Evolutionary conservation across 176 grass and related monocot genomes (phyloP).

Genomic region (Lolium multiflorum): DNA sequence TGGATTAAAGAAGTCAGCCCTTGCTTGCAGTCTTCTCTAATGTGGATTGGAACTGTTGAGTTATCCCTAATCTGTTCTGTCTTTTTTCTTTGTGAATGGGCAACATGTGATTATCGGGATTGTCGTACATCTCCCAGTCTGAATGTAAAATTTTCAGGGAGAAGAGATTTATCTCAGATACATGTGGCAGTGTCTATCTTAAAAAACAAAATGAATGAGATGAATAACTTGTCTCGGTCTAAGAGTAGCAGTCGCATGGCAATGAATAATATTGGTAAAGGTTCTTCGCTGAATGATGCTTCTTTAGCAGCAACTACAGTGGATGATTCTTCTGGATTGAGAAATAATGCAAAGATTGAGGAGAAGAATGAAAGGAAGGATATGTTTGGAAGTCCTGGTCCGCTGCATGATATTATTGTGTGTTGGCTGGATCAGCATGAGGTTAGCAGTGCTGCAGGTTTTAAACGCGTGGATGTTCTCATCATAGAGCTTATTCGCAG

Average conservation of each 20-base stretch:
- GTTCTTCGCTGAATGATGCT: constrained; percentile 57
- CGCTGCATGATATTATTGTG: constrained; percentile 92
- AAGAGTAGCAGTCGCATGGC: constrained; percentile 58
- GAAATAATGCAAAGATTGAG: constrained; percentile 51
- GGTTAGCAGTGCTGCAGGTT: constrained; percentile 72
- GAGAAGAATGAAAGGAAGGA: constrained; percentile 70
- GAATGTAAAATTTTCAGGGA: constrained; percentile 85
- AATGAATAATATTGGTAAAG: constrained; percentile 55
- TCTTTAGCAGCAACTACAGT: constrained; percentile 41
- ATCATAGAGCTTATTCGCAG: constrained; percentile 79
- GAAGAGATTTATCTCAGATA: constrained; percentile 91
- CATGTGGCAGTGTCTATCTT: constrained; percentile 86
- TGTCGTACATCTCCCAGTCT: constrained; percentile 61
- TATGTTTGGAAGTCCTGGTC: constrained; percentile 91
- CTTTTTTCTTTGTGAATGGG: constrained; percentile 99
- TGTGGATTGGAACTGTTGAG: constrained; percentile 92
- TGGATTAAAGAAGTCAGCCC: constrained; percentile 98
- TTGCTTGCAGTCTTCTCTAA: constrained; percentile 89
- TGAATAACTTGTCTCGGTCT: constrained; percentile 62
- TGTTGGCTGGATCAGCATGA: constrained; percentile 99
- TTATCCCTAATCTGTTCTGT: constrained; percentile 92
- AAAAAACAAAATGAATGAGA: constrained; percentile 91
- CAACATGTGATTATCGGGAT: constrained; percentile 97
- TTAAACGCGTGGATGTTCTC: constrained; percentile 75
- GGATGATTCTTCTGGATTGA: constrained; percentile 46